phyloP scores from a whole-genome alignment of 2,329 filamentous ascomycete species.

The Didymella pomorum region DNA sequence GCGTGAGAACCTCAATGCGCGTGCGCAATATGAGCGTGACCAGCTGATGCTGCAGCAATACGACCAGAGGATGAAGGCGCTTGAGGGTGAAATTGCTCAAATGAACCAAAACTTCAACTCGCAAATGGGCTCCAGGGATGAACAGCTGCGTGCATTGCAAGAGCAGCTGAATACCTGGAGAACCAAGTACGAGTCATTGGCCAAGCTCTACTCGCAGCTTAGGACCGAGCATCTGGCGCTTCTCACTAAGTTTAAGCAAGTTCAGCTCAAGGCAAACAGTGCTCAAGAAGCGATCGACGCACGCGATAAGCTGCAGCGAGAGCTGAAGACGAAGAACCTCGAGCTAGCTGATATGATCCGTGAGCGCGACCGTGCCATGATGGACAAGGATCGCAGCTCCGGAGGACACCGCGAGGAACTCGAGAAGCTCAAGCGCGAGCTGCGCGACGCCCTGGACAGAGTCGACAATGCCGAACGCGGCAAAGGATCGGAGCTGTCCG shows the following conservation, averaged over 20 bases:
- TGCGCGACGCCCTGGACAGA: conserved; percentile 88
- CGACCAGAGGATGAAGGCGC: conserved; percentile 87
- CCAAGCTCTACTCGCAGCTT: conserved; percentile 96
- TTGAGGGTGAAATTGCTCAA: conserved; percentile 86
- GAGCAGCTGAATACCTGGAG: conserved; percentile 99
- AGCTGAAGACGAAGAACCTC: conserved; percentile 99
- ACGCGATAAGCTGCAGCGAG: conserved; percentile 92
- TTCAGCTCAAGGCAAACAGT: conserved; percentile 95
- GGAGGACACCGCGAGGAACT: conserved; percentile 91
- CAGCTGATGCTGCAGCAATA: conserved; percentile 98
- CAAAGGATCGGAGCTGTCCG: conserved; percentile 94
- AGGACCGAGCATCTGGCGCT: conserved; percentile 94
- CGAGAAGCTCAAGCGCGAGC: conserved; percentile 92
- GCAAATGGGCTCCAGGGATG: conserved; percentile 88
- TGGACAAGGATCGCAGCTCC: conserved; percentile 87
- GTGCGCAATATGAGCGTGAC: conserved; percentile 95
- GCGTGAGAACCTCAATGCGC: conserved; percentile 90
- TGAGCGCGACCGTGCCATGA: conserved; percentile 89
- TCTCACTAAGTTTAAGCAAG: conserved; percentile 92
- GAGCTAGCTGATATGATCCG: conserved; percentile 98
- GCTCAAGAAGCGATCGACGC: conserved; percentile 96
- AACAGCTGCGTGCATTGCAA: conserved; percentile 89
- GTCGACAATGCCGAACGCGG: conserved; percentile 90
- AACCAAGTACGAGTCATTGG: conserved; percentile 93
- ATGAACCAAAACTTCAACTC: conserved; percentile 84